A percentile compares a stretch with the other conserved stretches of the same genome.
These are phyloP conservation scores for Penicillium turbatum DNA, from an alignment of 495 filamentous ascomycete genomes.

Conservation along the genomic window DNA sequence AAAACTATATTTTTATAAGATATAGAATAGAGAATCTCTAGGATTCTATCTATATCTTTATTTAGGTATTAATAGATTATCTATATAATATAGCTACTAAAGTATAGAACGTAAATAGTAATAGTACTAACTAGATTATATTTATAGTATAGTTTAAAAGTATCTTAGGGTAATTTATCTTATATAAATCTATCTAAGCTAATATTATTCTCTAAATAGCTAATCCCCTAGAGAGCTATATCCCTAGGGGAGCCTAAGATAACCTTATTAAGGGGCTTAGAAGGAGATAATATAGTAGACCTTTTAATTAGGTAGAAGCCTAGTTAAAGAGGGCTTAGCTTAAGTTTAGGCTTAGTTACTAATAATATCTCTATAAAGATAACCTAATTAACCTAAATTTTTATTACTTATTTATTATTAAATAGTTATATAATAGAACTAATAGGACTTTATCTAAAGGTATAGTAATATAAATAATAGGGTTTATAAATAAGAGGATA, in stretches of 20 bases:
- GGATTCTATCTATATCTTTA: conserved; percentile 6
- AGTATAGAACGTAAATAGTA: conserved; percentile 3
- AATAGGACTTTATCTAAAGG: too few relatives aligned
- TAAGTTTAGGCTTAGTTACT: too few relatives aligned
- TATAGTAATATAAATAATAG: too few relatives aligned
- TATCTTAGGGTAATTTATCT: conserved; percentile 11
- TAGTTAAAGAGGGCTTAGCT: too few relatives aligned
- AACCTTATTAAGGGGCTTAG: conserved; percentile 4
- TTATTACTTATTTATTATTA: too few relatives aligned
- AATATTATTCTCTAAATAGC: neutral
- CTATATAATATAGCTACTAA: neutral
- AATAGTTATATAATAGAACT: too few relatives aligned
- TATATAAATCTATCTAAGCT: conserved; percentile 1
- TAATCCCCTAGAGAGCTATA: conserved; percentile 7
- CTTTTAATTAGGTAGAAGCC: neutral
- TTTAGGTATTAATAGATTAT: conserved; percentile 10
- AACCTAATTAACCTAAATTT: too few relatives aligned
- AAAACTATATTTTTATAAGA: conserved; percentile 13
- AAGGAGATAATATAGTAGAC: neutral
- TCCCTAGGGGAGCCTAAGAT: neutral
- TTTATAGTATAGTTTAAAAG: conserved; percentile 11
- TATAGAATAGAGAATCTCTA: conserved; percentile 4
- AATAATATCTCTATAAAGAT: too few relatives aligned
- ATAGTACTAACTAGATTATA: conserved; percentile 20
- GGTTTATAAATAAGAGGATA: too few relatives aligned